Evolutionary conservation across 352 stramenopile genomes (phyloP).

Genomic region (Blastocystis sp.): DNA sequence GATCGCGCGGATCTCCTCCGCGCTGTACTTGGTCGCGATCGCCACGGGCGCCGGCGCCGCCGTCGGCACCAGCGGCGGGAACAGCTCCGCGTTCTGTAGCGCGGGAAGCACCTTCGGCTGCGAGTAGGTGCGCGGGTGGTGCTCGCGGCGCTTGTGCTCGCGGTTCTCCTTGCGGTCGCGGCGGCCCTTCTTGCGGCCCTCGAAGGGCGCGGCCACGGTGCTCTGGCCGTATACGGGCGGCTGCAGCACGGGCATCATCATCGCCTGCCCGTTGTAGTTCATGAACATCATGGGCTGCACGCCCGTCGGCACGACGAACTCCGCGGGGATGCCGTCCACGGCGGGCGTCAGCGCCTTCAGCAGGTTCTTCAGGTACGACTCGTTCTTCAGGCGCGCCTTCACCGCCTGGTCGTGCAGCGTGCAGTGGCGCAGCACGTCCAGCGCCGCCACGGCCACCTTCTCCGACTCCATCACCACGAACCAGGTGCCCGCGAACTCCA

Average conservation of each 20-base stretch:
- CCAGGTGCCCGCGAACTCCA: constrained; percentile 50
- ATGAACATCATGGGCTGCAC: constrained; percentile 40
- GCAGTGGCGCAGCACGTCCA: constrained; percentile 24
- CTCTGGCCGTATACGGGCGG: constrained; percentile 4
- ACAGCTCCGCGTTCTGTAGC: constrained; percentile 33
- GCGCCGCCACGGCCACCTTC: constrained; percentile 26
- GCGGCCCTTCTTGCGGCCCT: constrained; percentile 2
- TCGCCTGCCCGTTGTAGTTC: constrained; percentile 20
- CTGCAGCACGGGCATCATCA: constrained; percentile 39
- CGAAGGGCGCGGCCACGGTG: background rate
- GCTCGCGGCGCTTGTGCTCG: constrained; percentile 4
- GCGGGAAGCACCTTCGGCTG: constrained; percentile 24
- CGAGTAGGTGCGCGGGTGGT: constrained; percentile 1
- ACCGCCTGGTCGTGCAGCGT: constrained; percentile 20
- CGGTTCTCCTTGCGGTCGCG: constrained; percentile 14
- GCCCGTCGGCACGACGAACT: constrained; percentile 25
- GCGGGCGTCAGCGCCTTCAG: constrained; percentile 21
- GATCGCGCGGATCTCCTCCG: constrained; percentile 47
- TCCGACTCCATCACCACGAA: constrained; percentile 62
- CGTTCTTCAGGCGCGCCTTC: constrained; percentile 66
- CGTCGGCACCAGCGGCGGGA: constrained; percentile 61
- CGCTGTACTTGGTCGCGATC: constrained; percentile 23
- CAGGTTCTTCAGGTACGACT: constrained; percentile 60
- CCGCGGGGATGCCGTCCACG: constrained; percentile 21
- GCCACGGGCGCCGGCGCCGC: constrained; percentile 4